Conservation (phyloP, 768 basidiomycete species). For the Rhizopogon vinicolor region DNA sequence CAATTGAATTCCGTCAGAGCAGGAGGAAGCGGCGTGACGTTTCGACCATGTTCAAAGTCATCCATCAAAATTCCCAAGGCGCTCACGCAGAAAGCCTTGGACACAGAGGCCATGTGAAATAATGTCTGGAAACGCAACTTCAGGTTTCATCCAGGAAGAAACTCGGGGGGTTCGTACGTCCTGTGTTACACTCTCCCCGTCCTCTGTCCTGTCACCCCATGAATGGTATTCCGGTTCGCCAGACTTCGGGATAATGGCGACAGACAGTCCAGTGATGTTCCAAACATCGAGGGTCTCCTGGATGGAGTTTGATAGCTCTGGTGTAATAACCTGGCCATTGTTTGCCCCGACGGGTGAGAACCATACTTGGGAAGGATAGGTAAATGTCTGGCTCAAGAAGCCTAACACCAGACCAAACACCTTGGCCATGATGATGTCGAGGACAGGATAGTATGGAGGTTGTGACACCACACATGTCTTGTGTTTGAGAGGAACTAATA, state of each 20-base stretch:
- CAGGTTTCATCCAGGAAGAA: not conserved
- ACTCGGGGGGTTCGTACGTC: constrained; percentile 24
- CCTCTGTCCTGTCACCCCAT: constrained; percentile 33
- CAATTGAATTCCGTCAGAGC: constrained; percentile 28
- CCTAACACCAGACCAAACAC: not conserved
- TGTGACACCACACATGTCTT: not conserved
- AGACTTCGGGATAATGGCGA: constrained; percentile 21
- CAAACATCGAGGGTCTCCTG: constrained; percentile 11
- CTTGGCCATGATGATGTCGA: not conserved
- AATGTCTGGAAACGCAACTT: constrained; percentile 25
- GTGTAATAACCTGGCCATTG: constrained; percentile 8
- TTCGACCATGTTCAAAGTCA: constrained; percentile 32
- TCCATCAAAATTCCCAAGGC: constrained; percentile 38
- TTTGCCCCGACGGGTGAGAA: not conserved
- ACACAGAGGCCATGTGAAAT: constrained; percentile 32
- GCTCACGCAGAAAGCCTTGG: constrained; percentile 35
- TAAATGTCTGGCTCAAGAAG: not conserved
- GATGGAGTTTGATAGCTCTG: constrained; percentile 15
- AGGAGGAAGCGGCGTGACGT: constrained; percentile 29
- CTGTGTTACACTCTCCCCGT: constrained; percentile 23
- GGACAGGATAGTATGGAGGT: not conserved
- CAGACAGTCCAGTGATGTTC: constrained; percentile 26
- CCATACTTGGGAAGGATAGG: not conserved
- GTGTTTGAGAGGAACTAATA: no score
- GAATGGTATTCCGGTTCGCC: constrained; percentile 24